Percentiles rank a stretch among this genome's conserved stretches.
phyloP scores from a whole-genome alignment of 495 filamentous ascomycete genomes.

The Penicillium nucicola region DNA sequence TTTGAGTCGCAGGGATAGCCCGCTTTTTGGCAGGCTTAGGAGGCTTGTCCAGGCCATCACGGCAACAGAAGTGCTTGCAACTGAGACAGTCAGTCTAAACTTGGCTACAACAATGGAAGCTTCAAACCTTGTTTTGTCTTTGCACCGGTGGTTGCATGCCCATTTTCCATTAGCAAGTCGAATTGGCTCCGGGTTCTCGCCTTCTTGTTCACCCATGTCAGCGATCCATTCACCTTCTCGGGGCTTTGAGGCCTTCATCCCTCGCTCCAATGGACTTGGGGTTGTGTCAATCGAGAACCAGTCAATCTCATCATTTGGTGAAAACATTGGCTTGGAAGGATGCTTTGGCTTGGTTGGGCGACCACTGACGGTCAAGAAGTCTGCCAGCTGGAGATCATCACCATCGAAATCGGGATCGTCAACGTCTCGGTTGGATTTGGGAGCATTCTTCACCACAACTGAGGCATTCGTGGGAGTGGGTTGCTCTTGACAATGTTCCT shows the following conservation, averaged over 20 bases:
- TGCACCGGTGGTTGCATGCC: constrained; percentile 83
- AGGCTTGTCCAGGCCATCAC: constrained; percentile 79
- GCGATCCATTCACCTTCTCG: constrained; percentile 9
- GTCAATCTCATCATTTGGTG: constrained; percentile 9
- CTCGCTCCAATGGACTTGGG: constrained; percentile 2
- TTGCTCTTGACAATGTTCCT: too few relatives aligned
- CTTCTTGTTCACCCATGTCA: constrained; percentile 11
- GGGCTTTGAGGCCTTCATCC: not conserved
- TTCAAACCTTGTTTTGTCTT: constrained; percentile 58
- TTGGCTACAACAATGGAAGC: constrained; percentile 25
- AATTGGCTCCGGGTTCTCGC: constrained; percentile 39
- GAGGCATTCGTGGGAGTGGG: not conserved
- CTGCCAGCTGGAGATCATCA: constrained; percentile 53
- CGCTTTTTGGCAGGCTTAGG: constrained; percentile 54
- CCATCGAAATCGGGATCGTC: constrained; percentile 59
- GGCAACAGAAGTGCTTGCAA: constrained; percentile 84
- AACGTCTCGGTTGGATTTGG: constrained; percentile 1
- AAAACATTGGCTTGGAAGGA: too few relatives aligned
- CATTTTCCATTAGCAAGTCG: constrained; percentile 80
- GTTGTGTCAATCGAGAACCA: constrained; percentile 20
- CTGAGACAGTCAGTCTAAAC: constrained; percentile 28
- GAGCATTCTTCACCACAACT: constrained; percentile 5
- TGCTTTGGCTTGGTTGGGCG: not conserved
- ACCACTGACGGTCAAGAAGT: constrained; percentile 44
- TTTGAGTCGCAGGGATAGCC: constrained; percentile 7